Conservation (phyloP, 257 asterid species). For the Scutellaria galericulata region DNA sequence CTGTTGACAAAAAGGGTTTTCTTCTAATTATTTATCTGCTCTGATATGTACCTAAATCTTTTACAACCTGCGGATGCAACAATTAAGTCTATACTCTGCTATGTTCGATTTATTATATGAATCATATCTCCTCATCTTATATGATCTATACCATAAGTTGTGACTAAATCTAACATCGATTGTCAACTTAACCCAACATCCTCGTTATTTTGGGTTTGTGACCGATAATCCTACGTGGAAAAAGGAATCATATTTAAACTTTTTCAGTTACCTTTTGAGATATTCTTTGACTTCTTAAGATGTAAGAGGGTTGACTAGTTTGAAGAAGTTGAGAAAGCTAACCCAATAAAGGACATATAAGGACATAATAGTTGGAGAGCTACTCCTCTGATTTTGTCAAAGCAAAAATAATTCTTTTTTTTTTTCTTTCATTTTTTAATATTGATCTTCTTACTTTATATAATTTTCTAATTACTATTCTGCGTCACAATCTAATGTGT, state of each 20-base stretch:
- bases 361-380: constrained; percentile 39
- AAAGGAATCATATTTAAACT: neutral
- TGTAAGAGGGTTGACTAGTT: constrained; percentile 28
- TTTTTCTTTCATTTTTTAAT: neutral
- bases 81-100: neutral
- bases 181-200: no score
- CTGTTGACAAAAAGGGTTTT: constrained; percentile 48
- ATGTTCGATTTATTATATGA: neutral
- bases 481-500: neutral
- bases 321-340: constrained; percentile 21
- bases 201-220: neutral
- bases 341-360: neutral
- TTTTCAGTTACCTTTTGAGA: neutral
- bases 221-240: neutral
- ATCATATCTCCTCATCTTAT: no score
- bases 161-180: no score
- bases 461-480: neutral
- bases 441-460: no score
- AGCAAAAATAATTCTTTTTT: neutral
- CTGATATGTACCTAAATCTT: neutral
- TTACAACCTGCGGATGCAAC: constrained; percentile 11
- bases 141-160: no score
- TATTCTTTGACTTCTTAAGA: constrained; percentile 8
- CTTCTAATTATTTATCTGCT: constrained; percentile 2
- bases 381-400: constrained; percentile 35